Percentiles rank a stretch among this genome's conserved stretches.
Evolutionary conservation across 1,284 basidiomycete species (phyloP).

Genomic region (Ceratobasidium sp.): DNA sequence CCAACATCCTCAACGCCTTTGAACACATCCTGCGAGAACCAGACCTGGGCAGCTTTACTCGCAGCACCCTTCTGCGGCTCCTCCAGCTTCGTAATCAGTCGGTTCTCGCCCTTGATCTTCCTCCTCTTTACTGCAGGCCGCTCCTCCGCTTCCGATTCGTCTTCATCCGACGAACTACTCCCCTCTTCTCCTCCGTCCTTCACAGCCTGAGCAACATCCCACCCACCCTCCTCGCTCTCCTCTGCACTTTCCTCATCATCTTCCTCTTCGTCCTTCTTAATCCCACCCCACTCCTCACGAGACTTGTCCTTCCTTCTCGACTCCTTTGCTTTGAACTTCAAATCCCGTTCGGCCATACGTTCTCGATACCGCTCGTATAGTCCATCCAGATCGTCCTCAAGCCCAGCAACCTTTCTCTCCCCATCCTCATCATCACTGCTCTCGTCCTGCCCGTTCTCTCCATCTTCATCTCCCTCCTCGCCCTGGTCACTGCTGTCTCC

Average conservation of each 20-base stretch:
- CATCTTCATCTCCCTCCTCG: slow-evolving; percentile 58
- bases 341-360: slow-evolving; percentile 85
- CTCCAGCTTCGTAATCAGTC: slow-evolving; percentile 61
- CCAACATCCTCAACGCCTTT: slow-evolving; percentile 73
- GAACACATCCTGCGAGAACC: slow-evolving; percentile 98
- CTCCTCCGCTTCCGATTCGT: slow-evolving; percentile 56
- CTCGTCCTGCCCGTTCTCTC: slow-evolving; percentile 51
- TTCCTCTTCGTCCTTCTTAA: slow-evolving; percentile 59
- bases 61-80: slow-evolving; percentile 57
- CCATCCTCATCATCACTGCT: slow-evolving; percentile 78
- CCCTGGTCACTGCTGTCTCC: slow-evolving; percentile 62
- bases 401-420: slow-evolving; percentile 70
- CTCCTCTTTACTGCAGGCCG: slow-evolving; percentile 53
- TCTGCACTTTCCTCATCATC: slow-evolving; percentile 67
- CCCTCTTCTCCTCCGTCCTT: slow-evolving; percentile 66
- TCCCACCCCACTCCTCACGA: slow-evolving; percentile 81
- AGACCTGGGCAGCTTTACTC: slow-evolving; percentile 73
- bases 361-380: slow-evolving; percentile 91
- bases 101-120: slow-evolving; percentile 58
- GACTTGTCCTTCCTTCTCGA: slow-evolving; percentile 80
- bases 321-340: slow-evolving; percentile 91
- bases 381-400: slow-evolving; percentile 90
- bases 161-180: slow-evolving; percentile 57
- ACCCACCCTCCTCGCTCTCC: slow-evolving; percentile 62
- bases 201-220: slow-evolving; percentile 60